Conservation (phyloP, 805 yeast genomes). For the Barnettozyma sp. region DNA sequence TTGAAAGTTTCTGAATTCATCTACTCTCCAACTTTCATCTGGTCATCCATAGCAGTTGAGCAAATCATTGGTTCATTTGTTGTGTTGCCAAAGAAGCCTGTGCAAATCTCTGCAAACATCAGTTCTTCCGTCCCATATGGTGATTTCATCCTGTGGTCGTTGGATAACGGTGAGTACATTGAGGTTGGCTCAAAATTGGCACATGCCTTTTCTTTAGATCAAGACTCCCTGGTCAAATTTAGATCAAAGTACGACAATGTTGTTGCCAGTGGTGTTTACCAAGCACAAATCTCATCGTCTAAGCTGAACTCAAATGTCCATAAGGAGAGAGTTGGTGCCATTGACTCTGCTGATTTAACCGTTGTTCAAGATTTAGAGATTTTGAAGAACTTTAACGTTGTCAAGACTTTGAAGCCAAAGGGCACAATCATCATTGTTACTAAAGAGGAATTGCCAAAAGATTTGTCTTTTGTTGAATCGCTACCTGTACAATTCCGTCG, state of each 20-base stretch:
- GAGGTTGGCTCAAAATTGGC: constrained; percentile 59
- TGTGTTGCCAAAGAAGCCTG: constrained; percentile 23
- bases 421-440: constrained; percentile 47
- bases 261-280: constrained; percentile 67
- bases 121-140: constrained; percentile 17
- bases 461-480: constrained; percentile 41
- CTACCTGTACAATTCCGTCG: constrained; percentile 50
- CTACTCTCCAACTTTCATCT: constrained; percentile 44
- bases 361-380: constrained; percentile 56
- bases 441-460: constrained; percentile 31
- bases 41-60: constrained; percentile 49
- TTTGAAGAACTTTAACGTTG: constrained; percentile 52
- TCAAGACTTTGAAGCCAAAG: constrained; percentile 48
- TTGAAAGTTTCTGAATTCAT: constrained; percentile 45
- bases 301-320: constrained; percentile 16
- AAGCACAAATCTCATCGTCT: constrained; percentile 46
- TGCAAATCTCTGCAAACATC: constrained; percentile 5
- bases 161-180: constrained; percentile 52
- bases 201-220: constrained; percentile 60
- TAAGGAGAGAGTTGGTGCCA: constrained; percentile 23
- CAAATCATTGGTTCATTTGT: constrained; percentile 41
- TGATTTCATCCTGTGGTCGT: constrained; percentile 54
- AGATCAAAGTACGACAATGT: constrained; percentile 68
- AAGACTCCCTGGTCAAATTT: constrained; percentile 42
- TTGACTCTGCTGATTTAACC: constrained; percentile 58